These are phyloP conservation scores for Podospora bellae-mahoneyi DNA, from an alignment of 495 filamentous ascomycete genomes.

Conservation along the genomic window DNA sequence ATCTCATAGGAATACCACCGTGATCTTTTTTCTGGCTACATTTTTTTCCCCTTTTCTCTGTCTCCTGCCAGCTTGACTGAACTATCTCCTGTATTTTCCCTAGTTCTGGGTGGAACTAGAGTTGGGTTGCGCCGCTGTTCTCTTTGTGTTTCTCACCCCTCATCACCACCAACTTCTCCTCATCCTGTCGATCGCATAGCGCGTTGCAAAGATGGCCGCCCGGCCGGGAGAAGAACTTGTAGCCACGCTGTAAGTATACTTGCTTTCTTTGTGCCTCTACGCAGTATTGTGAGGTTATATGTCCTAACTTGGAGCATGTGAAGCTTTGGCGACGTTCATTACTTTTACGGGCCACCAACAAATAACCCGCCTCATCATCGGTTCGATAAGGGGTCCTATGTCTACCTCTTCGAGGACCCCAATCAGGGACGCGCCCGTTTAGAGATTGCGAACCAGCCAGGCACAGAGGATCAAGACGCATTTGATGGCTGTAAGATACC, in stretches of 20 bases:
- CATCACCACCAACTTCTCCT: constrained; percentile 11
- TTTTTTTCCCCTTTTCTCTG: neutral
- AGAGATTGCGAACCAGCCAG: constrained; percentile 85
- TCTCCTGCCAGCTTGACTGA: neutral
- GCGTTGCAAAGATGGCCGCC: constrained; percentile 61
- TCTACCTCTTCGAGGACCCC: constrained; percentile 80
- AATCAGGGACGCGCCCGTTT: constrained; percentile 63
- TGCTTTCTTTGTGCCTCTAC: neutral
- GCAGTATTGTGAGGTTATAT: neutral
- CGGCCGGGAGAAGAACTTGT: constrained; percentile 73
- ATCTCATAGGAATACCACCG: constrained; percentile 1
- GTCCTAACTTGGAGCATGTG: neutral
- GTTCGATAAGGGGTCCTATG: constrained; percentile 84
- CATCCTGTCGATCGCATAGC: neutral
- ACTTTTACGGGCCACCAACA: constrained; percentile 73
- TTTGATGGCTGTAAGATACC: constrained; percentile 69
- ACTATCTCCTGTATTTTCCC: neutral
- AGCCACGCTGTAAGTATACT: constrained; percentile 67
- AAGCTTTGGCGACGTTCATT: constrained; percentile 88
- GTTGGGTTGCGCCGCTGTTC: neutral
- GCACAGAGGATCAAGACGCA: constrained; percentile 82
- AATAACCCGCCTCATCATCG: constrained; percentile 73
- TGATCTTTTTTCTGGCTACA: constrained; percentile 4
- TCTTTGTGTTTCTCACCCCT: constrained; percentile 4
- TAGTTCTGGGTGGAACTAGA: neutral